A percentile compares a stretch with the other conserved stretches of the same genome.
Conservation (phyloP, 1,284 basidiomycete genomes). For the Wallemia ichthyophaga region DNA sequence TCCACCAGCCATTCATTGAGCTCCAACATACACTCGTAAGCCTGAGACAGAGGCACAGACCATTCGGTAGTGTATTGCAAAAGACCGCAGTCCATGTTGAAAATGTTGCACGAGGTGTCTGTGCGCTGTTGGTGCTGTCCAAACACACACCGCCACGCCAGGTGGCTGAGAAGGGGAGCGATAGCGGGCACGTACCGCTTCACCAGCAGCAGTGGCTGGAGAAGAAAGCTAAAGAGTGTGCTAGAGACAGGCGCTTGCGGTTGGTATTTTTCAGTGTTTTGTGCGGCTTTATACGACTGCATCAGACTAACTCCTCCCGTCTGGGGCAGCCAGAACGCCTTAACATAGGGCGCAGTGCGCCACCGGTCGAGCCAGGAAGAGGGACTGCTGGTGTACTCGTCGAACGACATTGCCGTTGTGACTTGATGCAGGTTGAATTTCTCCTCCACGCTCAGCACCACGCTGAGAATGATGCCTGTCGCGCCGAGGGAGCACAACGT, state of each 20-base stretch:
- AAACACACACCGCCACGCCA: neutral
- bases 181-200: neutral
- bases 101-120: neutral
- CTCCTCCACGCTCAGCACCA: slow-evolving; percentile 47
- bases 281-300: slow-evolving; percentile 8
- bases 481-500: slow-evolving; percentile 80
- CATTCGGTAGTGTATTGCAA: slow-evolving; percentile 79
- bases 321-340: slow-evolving; percentile 88
- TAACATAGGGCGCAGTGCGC: slow-evolving; percentile 44
- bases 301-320: slow-evolving; percentile 41
- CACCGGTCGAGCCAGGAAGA: slow-evolving; percentile 24
- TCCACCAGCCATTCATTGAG: slow-evolving; percentile 41
- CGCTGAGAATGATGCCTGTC: slow-evolving; percentile 58
- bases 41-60: slow-evolving; percentile 38
- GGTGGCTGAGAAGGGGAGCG: neutral
- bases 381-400: slow-evolving; percentile 27
- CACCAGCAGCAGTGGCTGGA: neutral
- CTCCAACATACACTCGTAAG: slow-evolving; percentile 36
- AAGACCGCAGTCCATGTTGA: slow-evolving; percentile 1
- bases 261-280: neutral
- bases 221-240: neutral
- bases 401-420: slow-evolving; percentile 33
- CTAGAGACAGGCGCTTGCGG: neutral
- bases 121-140: neutral
- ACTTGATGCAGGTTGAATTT: slow-evolving; percentile 58